Conservation (phyloP, 2,329 filamentous ascomycete species). For the Sclerotinia glacialis region DNA sequence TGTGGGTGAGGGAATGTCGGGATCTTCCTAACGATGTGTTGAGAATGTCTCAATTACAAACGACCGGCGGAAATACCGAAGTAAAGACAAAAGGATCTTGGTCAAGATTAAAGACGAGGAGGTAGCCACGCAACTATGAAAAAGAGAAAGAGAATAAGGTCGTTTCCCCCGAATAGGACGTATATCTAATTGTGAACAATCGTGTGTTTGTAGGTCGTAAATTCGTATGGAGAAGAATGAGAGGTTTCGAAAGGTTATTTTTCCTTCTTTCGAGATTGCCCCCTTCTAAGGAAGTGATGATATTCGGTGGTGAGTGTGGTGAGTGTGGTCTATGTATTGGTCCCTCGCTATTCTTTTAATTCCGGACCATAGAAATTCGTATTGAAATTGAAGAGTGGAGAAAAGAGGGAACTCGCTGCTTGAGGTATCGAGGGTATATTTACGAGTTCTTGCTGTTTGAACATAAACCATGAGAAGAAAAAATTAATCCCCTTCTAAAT, state of each 20-base stretch:
- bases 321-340: background rate
- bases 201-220: slow-evolving; percentile 10
- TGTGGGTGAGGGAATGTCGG: slow-evolving; percentile 23
- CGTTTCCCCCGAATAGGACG: background rate
- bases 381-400: slow-evolving; percentile 20
- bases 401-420: slow-evolving; percentile 10
- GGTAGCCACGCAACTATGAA: slow-evolving; percentile 21
- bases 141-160: background rate
- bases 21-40: background rate
- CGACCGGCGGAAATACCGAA: slow-evolving; percentile 8
- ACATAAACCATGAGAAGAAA: background rate
- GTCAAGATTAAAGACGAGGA: slow-evolving; percentile 3
- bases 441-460: slow-evolving; percentile 1
- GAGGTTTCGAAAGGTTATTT: background rate
- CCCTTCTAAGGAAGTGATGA: slow-evolving; percentile 16
- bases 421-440: background rate
- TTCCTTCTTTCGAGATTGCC: slow-evolving; percentile 1
- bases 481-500: background rate
- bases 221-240: slow-evolving; percentile 5
- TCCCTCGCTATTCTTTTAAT: slow-evolving; percentile 16
- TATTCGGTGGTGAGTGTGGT: background rate
- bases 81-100: slow-evolving; percentile 7
- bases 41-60: background rate
- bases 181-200: slow-evolving; percentile 15
- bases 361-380: slow-evolving; percentile 19